Evolutionary conservation across 441 rosid species (phyloP), one percentile per base, ranked within the genome.

Genomic region (Breynia disticha): DNA sequence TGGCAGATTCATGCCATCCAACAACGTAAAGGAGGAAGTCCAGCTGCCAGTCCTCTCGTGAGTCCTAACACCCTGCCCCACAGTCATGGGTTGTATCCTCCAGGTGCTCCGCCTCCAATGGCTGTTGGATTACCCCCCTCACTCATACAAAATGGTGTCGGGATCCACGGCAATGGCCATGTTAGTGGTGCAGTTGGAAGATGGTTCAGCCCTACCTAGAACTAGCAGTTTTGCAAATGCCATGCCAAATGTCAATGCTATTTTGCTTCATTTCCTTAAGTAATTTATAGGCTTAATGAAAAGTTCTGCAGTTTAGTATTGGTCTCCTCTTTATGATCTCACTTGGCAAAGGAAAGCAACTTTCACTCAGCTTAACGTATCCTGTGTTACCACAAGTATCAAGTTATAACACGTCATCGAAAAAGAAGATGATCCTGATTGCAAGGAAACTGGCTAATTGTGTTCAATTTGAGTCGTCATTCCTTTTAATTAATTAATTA

Each of bases 1-100:
- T 73, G 93, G 74, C 93, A 81, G 75, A 86, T 90, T 64, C 95
- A 82, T 21, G 75, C 77, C 52, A 72, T 87, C 51, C 96, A 87
- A 54, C 95, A 85, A 59, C 85, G 75, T 48, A 84, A 82, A 51
- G 95, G n/a, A n/a, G n/a, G 87, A 48, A 78, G 81, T 68, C 83
- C 93, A 7, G 90, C 74, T 17, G 83, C 82, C 66, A 79, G 85
- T 70, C 87, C 95, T 46, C 87, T 80, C 4, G 71, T 81, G 70
- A 79, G 80, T 50, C 79, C 82, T 15, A 86, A 80, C 61, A 42
- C 61, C 0, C 60, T 73, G 20, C 81, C 79, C 0, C 94, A 80
- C 63, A 80, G 64, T 75, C 97, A 85, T 14, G 86, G 83, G 50
- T 56, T 90, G 50, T 94, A 83, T 68, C 77, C 90, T 0, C n/a